These are phyloP conservation scores for Cucumis melo DNA, from an alignment of 306 rosid species.

Conservation along the genomic window DNA sequence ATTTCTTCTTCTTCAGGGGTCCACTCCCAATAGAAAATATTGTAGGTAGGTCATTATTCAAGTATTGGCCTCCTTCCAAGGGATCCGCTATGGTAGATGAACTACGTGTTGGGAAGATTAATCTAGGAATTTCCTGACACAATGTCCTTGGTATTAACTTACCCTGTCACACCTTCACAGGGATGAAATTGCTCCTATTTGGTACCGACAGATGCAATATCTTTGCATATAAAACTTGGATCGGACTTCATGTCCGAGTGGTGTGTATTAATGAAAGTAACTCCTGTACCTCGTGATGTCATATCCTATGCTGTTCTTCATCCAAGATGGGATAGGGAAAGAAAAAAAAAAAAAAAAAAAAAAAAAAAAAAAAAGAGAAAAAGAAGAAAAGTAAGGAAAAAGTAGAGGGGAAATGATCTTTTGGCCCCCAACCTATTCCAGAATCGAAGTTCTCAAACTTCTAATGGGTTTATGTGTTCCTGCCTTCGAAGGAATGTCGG, in stretches of 20 bases:
- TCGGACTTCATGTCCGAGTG: background rate
- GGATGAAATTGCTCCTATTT: background rate
- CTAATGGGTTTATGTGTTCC: background rate
- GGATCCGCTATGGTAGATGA: constrained; percentile 27
- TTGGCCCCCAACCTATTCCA: background rate
- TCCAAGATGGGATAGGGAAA: background rate
- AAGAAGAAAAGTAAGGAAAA: background rate
- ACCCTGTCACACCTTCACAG: background rate
- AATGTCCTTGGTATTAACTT: background rate
- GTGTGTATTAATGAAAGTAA: constrained; percentile 1
- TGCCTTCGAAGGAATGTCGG: background rate
- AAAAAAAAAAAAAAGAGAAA: background rate
- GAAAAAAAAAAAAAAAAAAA: background rate
- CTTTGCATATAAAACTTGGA: background rate
- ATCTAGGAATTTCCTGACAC: constrained; percentile 50
- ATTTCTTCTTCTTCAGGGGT: constrained; percentile 49
- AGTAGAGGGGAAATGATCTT: background rate
- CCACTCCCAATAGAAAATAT: constrained; percentile 82
- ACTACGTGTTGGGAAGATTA: constrained; percentile 14
- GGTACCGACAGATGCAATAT: background rate
- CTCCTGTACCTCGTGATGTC: background rate
- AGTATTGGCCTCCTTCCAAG: constrained; percentile 92
- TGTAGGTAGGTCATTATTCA: constrained; percentile 74
- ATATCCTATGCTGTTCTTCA: background rate
- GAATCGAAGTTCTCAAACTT: background rate